These are phyloP conservation scores for Nitzschia palea DNA, from an alignment of 108 stramenopile genomes.

Conservation along the genomic window DNA sequence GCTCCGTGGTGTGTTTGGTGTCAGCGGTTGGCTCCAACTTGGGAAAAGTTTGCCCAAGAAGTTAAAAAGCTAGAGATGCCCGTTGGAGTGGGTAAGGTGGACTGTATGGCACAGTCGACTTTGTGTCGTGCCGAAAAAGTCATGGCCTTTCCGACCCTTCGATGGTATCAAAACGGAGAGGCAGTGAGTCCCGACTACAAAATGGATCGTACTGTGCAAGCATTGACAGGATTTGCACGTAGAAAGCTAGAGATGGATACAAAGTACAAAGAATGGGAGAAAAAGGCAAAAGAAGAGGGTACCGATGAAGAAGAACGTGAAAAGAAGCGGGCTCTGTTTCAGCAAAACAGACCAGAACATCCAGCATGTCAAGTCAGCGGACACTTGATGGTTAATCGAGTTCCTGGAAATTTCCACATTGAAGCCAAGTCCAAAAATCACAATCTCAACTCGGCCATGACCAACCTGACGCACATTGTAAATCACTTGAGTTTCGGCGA, in stretches of 20 bases:
- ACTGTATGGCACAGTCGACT: slow-evolving; percentile 91
- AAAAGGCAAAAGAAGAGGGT: slow-evolving; percentile 41
- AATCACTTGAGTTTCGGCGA: slow-evolving; percentile 93
- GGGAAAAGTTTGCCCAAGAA: slow-evolving; percentile 88
- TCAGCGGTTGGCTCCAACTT: slow-evolving; percentile 91
- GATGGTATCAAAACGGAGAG: slow-evolving; percentile 82
- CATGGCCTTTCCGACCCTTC: slow-evolving; percentile 95
- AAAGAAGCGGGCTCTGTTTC: slow-evolving; percentile 49
- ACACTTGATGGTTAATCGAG: slow-evolving; percentile 89
- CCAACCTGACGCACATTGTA: slow-evolving; percentile 93
- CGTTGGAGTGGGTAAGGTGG: slow-evolving; percentile 84
- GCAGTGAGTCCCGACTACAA: slow-evolving; percentile 87
- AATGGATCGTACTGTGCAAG: slow-evolving; percentile 87
- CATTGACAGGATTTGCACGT: slow-evolving; percentile 68
- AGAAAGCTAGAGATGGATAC: slow-evolving; percentile 83
- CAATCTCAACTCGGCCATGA: slow-evolving; percentile 93
- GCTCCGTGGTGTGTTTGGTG: slow-evolving; percentile 99
- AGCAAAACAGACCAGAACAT: slow-evolving; percentile 75
- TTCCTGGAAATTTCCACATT: slow-evolving; percentile 97
- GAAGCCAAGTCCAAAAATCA: slow-evolving; percentile 93
- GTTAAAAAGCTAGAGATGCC: slow-evolving; percentile 67
- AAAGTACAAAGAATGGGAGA: slow-evolving; percentile 86
- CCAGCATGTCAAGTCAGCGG: slow-evolving; percentile 88
- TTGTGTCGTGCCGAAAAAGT: slow-evolving; percentile 85
- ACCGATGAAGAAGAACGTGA: slow-evolving; percentile 42